Percentiles rank a stretch among this genome's conserved stretches.
phyloP scores from a whole-genome alignment of 2,329 filamentous ascomycete genomes.

The Corynespora cassiicola region DNA sequence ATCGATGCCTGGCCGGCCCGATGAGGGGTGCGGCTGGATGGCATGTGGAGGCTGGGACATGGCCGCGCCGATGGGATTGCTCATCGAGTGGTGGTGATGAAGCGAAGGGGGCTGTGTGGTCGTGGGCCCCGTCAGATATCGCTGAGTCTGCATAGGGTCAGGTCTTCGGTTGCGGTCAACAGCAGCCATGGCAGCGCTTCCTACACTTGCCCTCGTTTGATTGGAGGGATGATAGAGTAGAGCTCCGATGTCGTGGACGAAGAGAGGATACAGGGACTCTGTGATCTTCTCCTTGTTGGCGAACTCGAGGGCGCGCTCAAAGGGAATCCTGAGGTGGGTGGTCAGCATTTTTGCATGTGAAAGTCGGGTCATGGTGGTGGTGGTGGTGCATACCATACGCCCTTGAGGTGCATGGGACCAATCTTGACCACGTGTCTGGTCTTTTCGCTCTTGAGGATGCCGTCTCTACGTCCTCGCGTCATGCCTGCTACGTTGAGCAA shows the following conservation, averaged over 20 bases:
- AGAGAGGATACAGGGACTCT: slow-evolving; percentile 90
- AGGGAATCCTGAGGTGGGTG: slow-evolving; percentile 78
- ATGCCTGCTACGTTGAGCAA: slow-evolving; percentile 96
- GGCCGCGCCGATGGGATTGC: slow-evolving; percentile 62
- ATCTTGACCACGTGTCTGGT: slow-evolving; percentile 97
- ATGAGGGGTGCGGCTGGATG: slow-evolving; percentile 65
- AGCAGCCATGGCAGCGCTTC: slow-evolving; percentile 74
- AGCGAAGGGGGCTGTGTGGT: slow-evolving; percentile 70
- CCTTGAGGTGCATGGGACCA: slow-evolving; percentile 98
- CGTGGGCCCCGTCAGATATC: slow-evolving; percentile 66
- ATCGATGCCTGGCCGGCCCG: slow-evolving; percentile 72
- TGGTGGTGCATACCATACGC: slow-evolving; percentile 56
- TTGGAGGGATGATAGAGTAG: slow-evolving; percentile 94
- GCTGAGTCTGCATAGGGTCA: slow-evolving; percentile 50
- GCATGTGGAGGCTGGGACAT: slow-evolving; percentile 72
- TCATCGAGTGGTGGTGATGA: slow-evolving; percentile 74
- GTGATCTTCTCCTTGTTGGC: slow-evolving; percentile 99
- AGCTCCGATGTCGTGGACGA: slow-evolving; percentile 95
- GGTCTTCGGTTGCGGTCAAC: slow-evolving; percentile 64
- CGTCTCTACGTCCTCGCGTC: slow-evolving; percentile 93
- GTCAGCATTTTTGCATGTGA: slow-evolving; percentile 4
- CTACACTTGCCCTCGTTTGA: slow-evolving; percentile 79
- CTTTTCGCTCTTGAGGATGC: slow-evolving; percentile 98
- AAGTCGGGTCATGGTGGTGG: not conserved
- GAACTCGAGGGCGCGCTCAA: slow-evolving; percentile 95